Conservation (phyloP, 2,329 filamentous ascomycete genomes). For the Dactylella cylindrospora region DNA sequence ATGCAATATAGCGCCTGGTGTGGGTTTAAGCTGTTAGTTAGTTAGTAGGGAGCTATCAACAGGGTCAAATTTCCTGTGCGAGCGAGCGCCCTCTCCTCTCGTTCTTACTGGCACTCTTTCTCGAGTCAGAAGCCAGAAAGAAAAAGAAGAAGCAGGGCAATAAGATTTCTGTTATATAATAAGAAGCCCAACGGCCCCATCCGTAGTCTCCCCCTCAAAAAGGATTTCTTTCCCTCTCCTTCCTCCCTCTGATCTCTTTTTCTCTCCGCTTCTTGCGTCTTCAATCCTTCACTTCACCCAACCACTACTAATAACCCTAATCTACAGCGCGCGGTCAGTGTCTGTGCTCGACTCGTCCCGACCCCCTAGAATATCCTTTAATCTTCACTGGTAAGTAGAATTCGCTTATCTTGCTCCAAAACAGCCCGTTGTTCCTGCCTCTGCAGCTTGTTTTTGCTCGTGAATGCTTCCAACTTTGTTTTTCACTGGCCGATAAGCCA, state of each 20-base stretch:
- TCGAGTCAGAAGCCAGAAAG: constrained; percentile 27
- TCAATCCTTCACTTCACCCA: not conserved
- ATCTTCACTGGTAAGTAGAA: too few species aligned
- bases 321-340: constrained; percentile 1
- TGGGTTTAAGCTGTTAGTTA: not conserved
- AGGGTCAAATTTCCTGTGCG: constrained; percentile 25
- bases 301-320: not conserved
- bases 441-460: too few species aligned
- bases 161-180: constrained; percentile 39
- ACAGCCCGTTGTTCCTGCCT: too few species aligned
- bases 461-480: too few species aligned
- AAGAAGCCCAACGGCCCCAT: constrained; percentile 23
- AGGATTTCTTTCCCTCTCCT: constrained; percentile 45
- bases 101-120: too few species aligned
- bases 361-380: too few species aligned
- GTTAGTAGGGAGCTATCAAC: constrained; percentile 22
- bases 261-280: constrained; percentile 43
- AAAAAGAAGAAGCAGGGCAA: not conserved
- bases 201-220: constrained; percentile 17
- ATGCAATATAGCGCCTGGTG: not conserved
- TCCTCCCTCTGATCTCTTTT: constrained; percentile 49
- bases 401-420: too few species aligned
- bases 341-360: not conserved
- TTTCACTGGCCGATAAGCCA: too few species aligned
- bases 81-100: too few species aligned